phyloP scores from a whole-genome alignment of 495 filamentous ascomycete species.

The Daldinia caldariorum region DNA sequence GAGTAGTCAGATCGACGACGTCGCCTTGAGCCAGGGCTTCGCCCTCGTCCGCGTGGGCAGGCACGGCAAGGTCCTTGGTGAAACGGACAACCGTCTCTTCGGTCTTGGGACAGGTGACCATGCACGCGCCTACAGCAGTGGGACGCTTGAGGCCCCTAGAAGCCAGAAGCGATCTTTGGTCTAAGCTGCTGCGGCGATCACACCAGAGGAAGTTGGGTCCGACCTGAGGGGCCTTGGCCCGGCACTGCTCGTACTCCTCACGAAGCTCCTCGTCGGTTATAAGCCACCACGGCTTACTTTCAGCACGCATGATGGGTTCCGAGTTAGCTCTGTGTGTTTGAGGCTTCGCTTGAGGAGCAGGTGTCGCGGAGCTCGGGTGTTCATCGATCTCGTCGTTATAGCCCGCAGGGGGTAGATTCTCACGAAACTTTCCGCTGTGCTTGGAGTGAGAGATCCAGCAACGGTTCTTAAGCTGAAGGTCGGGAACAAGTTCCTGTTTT shows the following conservation, averaged over 20 bases:
- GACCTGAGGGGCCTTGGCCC: background rate
- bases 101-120: background rate
- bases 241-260: background rate
- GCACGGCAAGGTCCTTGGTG: background rate
- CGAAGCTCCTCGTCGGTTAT: background rate
- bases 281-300: background rate
- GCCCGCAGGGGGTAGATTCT: background rate
- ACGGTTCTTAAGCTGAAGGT: background rate
- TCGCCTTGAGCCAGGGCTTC: background rate
- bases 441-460: background rate
- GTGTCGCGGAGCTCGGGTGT: background rate
- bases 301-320: background rate
- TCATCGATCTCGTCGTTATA: background rate
- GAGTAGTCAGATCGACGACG: background rate
- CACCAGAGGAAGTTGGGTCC: slow-evolving; percentile 5
- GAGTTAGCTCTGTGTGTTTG: background rate
- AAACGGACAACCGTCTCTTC: background rate
- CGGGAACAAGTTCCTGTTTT: background rate
- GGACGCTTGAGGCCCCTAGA: slow-evolving; percentile 14
- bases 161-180: slow-evolving; percentile 19
- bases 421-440: background rate
- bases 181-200: slow-evolving; percentile 14
- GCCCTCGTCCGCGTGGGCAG: background rate
- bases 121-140: background rate
- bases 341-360: background rate